Conservation (phyloP, 345 rosid species). For the Populus alba region DNA sequence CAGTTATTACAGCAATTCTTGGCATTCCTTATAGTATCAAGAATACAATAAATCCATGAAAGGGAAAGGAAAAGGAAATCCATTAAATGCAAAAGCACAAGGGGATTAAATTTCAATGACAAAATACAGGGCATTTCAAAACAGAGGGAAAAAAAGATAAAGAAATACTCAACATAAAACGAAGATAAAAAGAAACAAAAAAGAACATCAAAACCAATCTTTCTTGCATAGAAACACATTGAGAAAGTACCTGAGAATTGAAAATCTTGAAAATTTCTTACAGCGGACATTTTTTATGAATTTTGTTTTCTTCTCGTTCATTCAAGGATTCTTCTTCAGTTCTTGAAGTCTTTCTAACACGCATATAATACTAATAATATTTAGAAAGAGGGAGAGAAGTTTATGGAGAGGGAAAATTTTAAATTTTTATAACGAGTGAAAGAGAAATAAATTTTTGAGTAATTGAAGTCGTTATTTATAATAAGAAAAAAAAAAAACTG, state of each 20-base stretch:
- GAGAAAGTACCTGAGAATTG: constrained; percentile 8
- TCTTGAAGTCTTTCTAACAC: not conserved
- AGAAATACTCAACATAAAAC: not conserved
- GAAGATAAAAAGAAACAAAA: not conserved
- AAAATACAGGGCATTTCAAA: not conserved
- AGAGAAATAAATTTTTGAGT: not conserved
- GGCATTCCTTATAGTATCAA: not conserved
- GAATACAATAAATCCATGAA: not conserved
- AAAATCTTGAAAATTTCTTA: constrained; percentile 2
- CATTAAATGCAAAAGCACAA: not conserved
- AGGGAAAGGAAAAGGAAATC: not conserved
- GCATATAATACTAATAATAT: not conserved
- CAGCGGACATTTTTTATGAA: constrained; percentile 5
- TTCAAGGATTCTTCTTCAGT: not conserved
- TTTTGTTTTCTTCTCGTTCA: not conserved
- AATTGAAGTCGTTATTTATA: not conserved
- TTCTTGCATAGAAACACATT: not conserved
- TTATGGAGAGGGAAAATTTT: not conserved
- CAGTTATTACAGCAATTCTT: not conserved
- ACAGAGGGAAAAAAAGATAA: not conserved
- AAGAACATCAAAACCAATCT: not conserved
- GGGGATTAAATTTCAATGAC: not conserved
- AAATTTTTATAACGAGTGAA: not conserved
- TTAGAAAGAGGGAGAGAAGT: not conserved
- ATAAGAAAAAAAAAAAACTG: not conserved